These are phyloP conservation scores for Eruca vesicaria DNA, from an alignment of 441 rosid genomes.

Conservation along the genomic window DNA sequence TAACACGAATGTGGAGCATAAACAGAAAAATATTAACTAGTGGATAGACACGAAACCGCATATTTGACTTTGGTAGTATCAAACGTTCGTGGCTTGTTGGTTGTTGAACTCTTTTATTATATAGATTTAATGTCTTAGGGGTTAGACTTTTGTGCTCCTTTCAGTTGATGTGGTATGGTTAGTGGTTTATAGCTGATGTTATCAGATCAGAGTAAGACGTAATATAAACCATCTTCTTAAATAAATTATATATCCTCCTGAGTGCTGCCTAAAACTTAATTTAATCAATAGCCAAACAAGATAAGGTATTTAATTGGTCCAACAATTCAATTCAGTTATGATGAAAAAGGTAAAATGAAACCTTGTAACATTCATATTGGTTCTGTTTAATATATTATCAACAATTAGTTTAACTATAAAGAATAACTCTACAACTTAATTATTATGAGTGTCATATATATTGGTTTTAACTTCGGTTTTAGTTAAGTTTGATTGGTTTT, in stretches of 20 bases:
- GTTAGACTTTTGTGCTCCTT: constrained; percentile 13
- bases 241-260: neutral
- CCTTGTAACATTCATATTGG: neutral
- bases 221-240: neutral
- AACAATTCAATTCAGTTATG: neutral
- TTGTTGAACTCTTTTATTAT: constrained; percentile 23
- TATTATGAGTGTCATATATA: no score
- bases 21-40: neutral
- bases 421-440: no score
- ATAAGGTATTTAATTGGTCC: neutral
- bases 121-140: neutral
- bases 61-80: constrained; percentile 29
- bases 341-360: neutral
- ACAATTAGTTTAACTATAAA: neutral
- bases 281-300: neutral
- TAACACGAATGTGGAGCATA: constrained; percentile 6
- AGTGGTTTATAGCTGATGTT: constrained; percentile 28
- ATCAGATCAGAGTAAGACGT: constrained; percentile 12
- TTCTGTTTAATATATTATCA: neutral
- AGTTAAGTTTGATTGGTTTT: no score
- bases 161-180: constrained; percentile 13
- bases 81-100: constrained; percentile 30
- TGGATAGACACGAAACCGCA: constrained; percentile 15
- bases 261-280: neutral
- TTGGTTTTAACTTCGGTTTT: no score